Percentiles rank a stretch among this genome's conserved stretches.
Conservation (phyloP, 2,329 filamentous ascomycete species). For the Sphaceloma murrayae region DNA sequence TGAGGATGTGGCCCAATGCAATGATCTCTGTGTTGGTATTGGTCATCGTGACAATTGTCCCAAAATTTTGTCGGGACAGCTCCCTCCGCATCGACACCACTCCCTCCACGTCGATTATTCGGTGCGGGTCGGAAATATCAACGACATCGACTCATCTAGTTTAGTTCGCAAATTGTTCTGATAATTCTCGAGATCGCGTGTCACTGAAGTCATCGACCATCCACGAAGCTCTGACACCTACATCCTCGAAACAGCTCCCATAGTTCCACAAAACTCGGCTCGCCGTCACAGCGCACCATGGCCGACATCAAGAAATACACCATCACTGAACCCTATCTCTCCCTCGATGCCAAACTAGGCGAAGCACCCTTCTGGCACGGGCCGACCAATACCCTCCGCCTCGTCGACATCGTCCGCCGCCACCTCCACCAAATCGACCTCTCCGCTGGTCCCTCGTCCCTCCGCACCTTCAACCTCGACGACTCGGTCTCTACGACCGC, state of each 20-base stretch:
- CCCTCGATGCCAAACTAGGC: constrained; percentile 56
- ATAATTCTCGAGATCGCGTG: too few relatives aligned
- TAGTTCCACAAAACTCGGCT: too few relatives aligned
- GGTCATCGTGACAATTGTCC: constrained; percentile 7
- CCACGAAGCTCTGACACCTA: not conserved
- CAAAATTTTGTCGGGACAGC: constrained; percentile 1
- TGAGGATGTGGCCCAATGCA: too few relatives aligned
- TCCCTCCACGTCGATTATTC: not conserved
- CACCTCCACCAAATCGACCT: constrained; percentile 64
- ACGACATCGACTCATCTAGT: not conserved
- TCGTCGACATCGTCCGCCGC: constrained; percentile 74
- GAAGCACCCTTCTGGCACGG: constrained; percentile 68
- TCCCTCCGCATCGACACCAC: not conserved
- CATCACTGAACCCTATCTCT: constrained; percentile 43
- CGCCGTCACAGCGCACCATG: constrained; percentile 21
- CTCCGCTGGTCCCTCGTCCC: constrained; percentile 49
- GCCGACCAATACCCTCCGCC: constrained; percentile 56
- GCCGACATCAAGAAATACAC: constrained; percentile 28
- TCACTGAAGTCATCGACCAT: not conserved
- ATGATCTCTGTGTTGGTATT: too few relatives aligned
- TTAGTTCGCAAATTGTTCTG: too few relatives aligned
- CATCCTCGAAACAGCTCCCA: not conserved
- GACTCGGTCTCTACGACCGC: constrained; percentile 55
- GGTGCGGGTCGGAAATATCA: constrained; percentile 5
- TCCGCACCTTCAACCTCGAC: constrained; percentile 46